Evolutionary conservation across 257 asterid species (phyloP).

Genomic region (Asclepias syriaca): DNA sequence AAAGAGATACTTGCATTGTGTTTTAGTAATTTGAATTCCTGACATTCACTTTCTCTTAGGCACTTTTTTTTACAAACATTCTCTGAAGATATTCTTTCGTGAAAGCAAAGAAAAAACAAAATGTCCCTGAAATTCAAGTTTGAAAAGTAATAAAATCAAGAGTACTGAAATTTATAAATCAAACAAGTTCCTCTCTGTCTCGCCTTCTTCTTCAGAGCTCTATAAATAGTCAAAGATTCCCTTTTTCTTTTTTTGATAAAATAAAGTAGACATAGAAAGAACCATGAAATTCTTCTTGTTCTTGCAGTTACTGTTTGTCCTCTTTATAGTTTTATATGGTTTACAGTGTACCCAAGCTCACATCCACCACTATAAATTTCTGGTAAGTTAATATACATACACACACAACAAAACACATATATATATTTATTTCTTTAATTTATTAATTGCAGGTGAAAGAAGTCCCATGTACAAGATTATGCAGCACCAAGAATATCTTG

Average conservation of each 20-base stretch:
- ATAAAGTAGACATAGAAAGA: not conserved
- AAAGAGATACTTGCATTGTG: too few relatives aligned
- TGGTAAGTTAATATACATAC: not conserved
- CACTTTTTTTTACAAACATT: not conserved
- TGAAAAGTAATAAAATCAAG: not conserved
- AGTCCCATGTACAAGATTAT: conserved; percentile 39
- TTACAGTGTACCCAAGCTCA: conserved; percentile 4
- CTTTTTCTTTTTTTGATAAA: not conserved
- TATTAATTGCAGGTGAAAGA: conserved; percentile 47
- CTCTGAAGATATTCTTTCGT: not conserved
- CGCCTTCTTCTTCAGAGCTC: not conserved
- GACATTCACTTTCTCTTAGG: not conserved
- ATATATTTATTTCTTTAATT: not conserved
- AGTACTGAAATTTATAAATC: too few relatives aligned
- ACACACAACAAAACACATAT: too few relatives aligned
- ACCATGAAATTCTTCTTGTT: conserved; percentile 2
- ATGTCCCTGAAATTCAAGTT: not conserved
- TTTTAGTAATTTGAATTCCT: not conserved
- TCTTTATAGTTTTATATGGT: not conserved
- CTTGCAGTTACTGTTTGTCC: not conserved
- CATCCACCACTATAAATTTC: conserved; percentile 5
- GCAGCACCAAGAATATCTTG: conserved; percentile 42
- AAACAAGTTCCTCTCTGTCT: too few relatives aligned
- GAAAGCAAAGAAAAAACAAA: not conserved
- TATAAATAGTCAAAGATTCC: not conserved